Evolutionary conservation across 2,329 filamentous ascomycete species (phyloP), one percentile per base, ranked within the genome.

Genomic region (Colletotrichum somersetense): DNA sequence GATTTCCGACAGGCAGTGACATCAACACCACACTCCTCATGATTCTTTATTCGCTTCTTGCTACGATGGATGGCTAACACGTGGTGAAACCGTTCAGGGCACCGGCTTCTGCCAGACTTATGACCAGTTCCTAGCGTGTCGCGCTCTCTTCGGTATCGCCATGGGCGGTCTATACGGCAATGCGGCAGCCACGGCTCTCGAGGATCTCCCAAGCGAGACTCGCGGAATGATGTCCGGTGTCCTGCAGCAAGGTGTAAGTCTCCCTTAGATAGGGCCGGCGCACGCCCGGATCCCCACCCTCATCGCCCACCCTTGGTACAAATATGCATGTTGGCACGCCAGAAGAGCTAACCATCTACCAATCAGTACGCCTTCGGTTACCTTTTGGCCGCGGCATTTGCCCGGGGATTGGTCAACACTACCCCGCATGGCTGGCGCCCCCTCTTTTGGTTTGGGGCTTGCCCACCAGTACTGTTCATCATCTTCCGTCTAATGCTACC

Each of bases 381-480:
- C 78, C 85, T 93, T 1, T 82, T 89, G 14, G 85, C 85, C 2
- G 82, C 87, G 0, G 88, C 88, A 18, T 90, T 93, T 75, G 81
- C 89, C 14, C 85, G 90, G 10, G 93, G 86, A 5, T 87, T 96
- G 8, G 89, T 95, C 62, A 84, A 93, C 80, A 96, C 94, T 1
- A 96, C 94, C 0, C 80, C 89, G 1, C 91, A 97, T 78, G 91
- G 88, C 64, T 97, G 95, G 95, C 87, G 95, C 10, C 93, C 94
- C 0, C 85, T 97, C 0, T 97, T 91, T 85, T 97, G 95, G 94
- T 97, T 97, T 80, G 94, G 91, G 16, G 93, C 94, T 7, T 89
- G 91, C 48, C 93, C 93, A 0, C 95, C 95, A 0, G 87, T 95
- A 2, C 80, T 97, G 42, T 92, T 97, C 81, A 97, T 97, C 78